Base-by-base conservation (phyloP, 495 filamentous ascomycete genomes). In the Xylaria acuta region DNA sequence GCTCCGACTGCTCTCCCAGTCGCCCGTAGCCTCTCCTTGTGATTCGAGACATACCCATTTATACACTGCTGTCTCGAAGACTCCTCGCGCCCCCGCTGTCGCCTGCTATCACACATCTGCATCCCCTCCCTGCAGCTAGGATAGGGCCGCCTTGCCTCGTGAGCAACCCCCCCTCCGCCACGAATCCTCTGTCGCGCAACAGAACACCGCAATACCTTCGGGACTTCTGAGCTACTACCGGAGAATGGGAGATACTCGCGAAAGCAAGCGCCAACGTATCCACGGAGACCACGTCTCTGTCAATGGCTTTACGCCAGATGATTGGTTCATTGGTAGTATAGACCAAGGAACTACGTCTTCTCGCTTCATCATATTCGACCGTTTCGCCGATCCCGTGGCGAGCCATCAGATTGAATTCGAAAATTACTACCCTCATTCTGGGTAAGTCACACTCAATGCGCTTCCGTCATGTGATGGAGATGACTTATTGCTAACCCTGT, bases 271-370 rank as follows among this genome's bases (percentile, higher is more conserved):
- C 30, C 69, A 45, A 25, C 72, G 70, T 60, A 32, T 41, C 27
- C 60, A 56, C 53, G 63, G 49, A 20, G 62, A 34, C 60, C 62
- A 72, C 18, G 70, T 49, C 12, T 5, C 63, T 49, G 27, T 71
- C 60, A 65, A 71, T 41, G 67, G 62, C 45, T 49, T 18, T 12
- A 38, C 14, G 32, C 12, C 49, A 22, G 69, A 74, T 20, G 79
- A 73, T 60, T 82, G 80, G 77, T 88, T 87, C 58, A 83, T 88
- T 74, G 87, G 87, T 40, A 87, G 84, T 72, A 95, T 98, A 77
- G 95, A 98, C 78, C 93, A 95, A 77, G 95, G 95, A 30, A 98
- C 95, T 8, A 97, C 95, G 18, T 97, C 93, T 74, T 93, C 95
- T 41, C 90, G 95, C 20, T 97, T 97, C 79, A 85, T 98, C 69